Percentiles rank a stretch among this genome's conserved stretches.
Evolutionary conservation across 2,329 filamentous ascomycete species (phyloP).

Genomic region (Apiospora hydei): DNA sequence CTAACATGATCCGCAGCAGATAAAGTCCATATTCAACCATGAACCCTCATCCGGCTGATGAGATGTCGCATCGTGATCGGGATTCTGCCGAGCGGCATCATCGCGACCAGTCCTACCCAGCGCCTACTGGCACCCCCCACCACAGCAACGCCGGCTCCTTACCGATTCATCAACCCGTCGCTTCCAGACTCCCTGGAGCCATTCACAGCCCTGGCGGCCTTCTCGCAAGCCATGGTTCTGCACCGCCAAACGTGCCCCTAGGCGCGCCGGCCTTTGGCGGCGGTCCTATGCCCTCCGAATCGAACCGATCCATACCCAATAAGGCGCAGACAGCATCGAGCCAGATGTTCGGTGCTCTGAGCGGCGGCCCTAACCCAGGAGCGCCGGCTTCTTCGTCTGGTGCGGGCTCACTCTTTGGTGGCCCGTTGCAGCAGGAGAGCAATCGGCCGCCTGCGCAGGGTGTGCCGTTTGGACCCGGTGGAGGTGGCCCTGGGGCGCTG

Average conservation of each 20-base stretch:
- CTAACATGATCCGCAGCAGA: constrained; percentile 14
- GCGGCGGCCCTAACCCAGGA: constrained; percentile 37
- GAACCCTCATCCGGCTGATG: constrained; percentile 50
- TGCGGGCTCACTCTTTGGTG: constrained; percentile 72
- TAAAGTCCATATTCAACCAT: constrained; percentile 36
- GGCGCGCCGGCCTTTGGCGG: constrained; percentile 62
- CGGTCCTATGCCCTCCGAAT: constrained; percentile 61
- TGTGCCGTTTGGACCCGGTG: constrained; percentile 59
- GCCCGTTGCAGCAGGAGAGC: constrained; percentile 68
- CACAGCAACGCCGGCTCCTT: constrained; percentile 90
- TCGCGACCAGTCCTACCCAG: constrained; percentile 69
- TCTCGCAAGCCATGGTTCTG: constrained; percentile 73
- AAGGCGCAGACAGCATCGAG: constrained; percentile 55
- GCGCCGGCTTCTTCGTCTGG: constrained; percentile 55
- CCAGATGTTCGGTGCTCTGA: constrained; percentile 58
- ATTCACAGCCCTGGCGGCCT: constrained; percentile 94
- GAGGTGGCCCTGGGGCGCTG: constrained; percentile 61
- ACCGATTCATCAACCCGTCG: constrained; percentile 93
- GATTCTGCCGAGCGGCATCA: constrained; percentile 70
- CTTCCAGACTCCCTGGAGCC: constrained; percentile 77
- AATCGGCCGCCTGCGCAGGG: constrained; percentile 66
- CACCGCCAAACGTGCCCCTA: constrained; percentile 56
- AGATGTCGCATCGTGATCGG: constrained; percentile 65
- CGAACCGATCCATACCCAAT: constrained; percentile 60
- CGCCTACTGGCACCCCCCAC: constrained; percentile 65